Percentiles rank a stretch among this genome's conserved stretches.
Conservation (phyloP, 805 yeast genomes). For the Ogataea methanolica region DNA sequence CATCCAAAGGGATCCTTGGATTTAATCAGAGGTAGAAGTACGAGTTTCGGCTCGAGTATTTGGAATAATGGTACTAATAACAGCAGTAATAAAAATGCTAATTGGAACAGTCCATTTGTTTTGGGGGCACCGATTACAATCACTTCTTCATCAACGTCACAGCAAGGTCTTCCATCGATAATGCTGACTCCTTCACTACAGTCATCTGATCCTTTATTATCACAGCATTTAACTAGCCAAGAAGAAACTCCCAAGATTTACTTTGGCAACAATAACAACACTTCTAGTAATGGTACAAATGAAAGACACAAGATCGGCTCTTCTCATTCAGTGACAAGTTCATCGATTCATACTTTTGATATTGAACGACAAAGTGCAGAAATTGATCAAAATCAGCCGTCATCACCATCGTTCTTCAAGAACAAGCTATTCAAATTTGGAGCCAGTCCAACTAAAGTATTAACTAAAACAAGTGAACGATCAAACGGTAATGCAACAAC, state of each 20-base stretch:
- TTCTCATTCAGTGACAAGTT: constrained; percentile 5
- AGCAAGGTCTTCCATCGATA: not conserved
- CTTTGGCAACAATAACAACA: not conserved
- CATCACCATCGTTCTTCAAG: constrained; percentile 36
- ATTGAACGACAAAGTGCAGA: constrained; percentile 2
- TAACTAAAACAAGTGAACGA: constrained; percentile 20
- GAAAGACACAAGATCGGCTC: not conserved
- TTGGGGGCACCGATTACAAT: constrained; percentile 9
- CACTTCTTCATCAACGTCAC: not conserved
- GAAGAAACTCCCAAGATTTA: constrained; percentile 3
- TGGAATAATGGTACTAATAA: constrained; percentile 25
- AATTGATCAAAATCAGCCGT: constrained; percentile 6
- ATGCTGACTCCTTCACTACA: constrained; percentile 1
- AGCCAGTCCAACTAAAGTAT: constrained; percentile 27
- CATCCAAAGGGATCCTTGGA: constrained; percentile 6
- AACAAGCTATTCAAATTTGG: constrained; percentile 35
- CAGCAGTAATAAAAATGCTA: constrained; percentile 9
- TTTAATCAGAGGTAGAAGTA: constrained; percentile 28
- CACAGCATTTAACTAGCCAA: too few species aligned
- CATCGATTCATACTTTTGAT: constrained; percentile 23
- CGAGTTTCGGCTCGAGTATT: constrained; percentile 32
- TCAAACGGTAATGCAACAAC: constrained; percentile 9
- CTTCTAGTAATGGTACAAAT: not conserved
- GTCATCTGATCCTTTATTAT: not conserved
- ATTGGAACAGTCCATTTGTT: constrained; percentile 9